phyloP scores from a whole-genome alignment of 2,329 filamentous ascomycete species.

The Pseudocercospora macadamiae region DNA sequence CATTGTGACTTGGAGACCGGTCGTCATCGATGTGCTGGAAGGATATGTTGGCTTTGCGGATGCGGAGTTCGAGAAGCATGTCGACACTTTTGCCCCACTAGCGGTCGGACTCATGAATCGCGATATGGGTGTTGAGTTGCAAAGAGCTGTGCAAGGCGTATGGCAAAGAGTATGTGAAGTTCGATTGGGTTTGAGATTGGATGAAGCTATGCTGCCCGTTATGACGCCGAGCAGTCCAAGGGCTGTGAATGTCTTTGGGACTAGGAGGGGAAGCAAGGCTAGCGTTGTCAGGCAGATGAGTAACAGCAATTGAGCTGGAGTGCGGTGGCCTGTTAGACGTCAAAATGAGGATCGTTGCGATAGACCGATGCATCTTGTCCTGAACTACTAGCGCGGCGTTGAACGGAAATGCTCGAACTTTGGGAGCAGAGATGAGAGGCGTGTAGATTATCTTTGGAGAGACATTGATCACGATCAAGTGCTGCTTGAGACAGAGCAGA shows the following conservation, averaged over 20 bases:
- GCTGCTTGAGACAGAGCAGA: neutral
- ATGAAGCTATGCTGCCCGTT: slow-evolving; percentile 13
- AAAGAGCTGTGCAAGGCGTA: slow-evolving; percentile 75
- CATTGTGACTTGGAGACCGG: slow-evolving; percentile 94
- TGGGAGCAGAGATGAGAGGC: neutral
- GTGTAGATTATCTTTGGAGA: neutral
- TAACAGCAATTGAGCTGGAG: neutral
- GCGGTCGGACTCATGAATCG: slow-evolving; percentile 74
- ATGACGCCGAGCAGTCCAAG: slow-evolving; percentile 29
- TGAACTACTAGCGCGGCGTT: neutral
- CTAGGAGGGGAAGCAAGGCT: slow-evolving; percentile 30
- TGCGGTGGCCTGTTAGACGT: neutral
- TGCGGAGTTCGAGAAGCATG: slow-evolving; percentile 76
- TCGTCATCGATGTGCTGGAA: slow-evolving; percentile 95
- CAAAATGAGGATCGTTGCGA: too few relatives aligned
- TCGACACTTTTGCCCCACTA: slow-evolving; percentile 83
- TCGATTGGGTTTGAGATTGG: slow-evolving; percentile 51
- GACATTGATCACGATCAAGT: neutral
- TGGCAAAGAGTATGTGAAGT: slow-evolving; percentile 83
- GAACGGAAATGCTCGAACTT: neutral
- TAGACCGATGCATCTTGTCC: too few relatives aligned
- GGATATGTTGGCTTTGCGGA: slow-evolving; percentile 84
- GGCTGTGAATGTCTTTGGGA: slow-evolving; percentile 27
- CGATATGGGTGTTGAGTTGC: slow-evolving; percentile 78
- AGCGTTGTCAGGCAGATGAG: slow-evolving; percentile 4